Evolutionary conservation across 208 protist species (phyloP), one percentile per base, ranked within the genome.

Genomic region (Leptomonas seymouri): DNA sequence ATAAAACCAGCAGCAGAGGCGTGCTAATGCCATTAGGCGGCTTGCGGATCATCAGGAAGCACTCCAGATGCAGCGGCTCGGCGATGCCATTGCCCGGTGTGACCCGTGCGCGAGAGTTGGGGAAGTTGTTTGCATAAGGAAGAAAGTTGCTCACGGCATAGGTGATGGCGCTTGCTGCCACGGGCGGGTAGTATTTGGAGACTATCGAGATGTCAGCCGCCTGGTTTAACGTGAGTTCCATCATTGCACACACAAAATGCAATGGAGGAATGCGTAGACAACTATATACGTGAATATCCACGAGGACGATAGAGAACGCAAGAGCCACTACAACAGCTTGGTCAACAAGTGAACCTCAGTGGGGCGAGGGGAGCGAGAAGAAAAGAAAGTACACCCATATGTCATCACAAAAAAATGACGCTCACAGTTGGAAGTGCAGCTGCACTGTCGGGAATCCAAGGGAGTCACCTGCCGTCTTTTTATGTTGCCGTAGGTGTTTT

Each of bases 81-180:
- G 50, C 50, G 45, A 82, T 46, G 12, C 51, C 36, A 15, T 56
- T 64, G 27, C 68, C 67, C 1, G 68, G 74, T 11, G 67, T 76
- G 15, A 85, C 51, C 15, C 74, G 56, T 20, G 34, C 63, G 41
- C 69, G 67, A 3, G 73, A 71, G 55, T 73, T 76, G 45, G 82
- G 84, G 34, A 89, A 86, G 39, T 91, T 86, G 36, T 18, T 67
- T 2, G 71, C 73, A 48, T 89, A 84, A 20, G 82, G 82, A 12
- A 91, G 63, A 50, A 88, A 91, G 36, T 74, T 83, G 21, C 41
- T 63, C 14, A 91, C 25, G n/a, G 80, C 74, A 41, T 78, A 62
- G 5, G 77, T 63, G 68, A 91, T 81, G 46, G 75, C 63, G 27
- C 76, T 71, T 1, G 86, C 76, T 3, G 76, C 36, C 0, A 65